These are phyloP conservation scores for Pseudopithomyces chartarum DNA, from an alignment of 2,329 filamentous ascomycete species.

Conservation along the genomic window DNA sequence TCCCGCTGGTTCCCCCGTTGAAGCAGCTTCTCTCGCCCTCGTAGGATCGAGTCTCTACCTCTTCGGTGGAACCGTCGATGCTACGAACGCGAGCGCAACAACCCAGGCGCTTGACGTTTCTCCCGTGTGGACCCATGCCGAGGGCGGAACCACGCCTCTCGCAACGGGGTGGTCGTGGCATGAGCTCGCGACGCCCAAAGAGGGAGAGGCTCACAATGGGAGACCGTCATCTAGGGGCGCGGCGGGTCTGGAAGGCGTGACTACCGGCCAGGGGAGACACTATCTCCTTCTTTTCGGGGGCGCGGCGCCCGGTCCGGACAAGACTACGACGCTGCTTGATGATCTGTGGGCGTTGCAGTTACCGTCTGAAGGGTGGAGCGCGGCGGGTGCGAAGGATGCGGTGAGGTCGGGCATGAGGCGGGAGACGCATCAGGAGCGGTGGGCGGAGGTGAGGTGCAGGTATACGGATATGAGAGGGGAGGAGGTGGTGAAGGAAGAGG, in stretches of 20 bases:
- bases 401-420: constrained; percentile 52
- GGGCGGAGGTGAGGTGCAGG: constrained; percentile 57
- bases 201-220: no score
- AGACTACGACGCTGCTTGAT: constrained; percentile 31
- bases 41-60: constrained; percentile 54
- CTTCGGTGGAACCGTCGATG: constrained; percentile 45
- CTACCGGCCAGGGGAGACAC: constrained; percentile 58
- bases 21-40: constrained; percentile 51
- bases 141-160: constrained; percentile 42
- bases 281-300: constrained; percentile 60
- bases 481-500: constrained; percentile 49
- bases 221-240: no score
- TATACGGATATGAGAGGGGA: constrained; percentile 50
- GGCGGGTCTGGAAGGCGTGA: constrained; percentile 53
- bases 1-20: constrained; percentile 44
- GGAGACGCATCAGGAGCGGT: constrained; percentile 55
- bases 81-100: constrained; percentile 18
- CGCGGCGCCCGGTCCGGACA: constrained; percentile 23
- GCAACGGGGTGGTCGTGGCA: constrained; percentile 41
- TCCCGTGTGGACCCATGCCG: constrained; percentile 40
- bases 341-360: constrained; percentile 62
- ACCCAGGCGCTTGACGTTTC: constrained; percentile 41
- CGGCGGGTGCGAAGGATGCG: constrained; percentile 57
- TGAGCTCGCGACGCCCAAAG: constrained; percentile 26
- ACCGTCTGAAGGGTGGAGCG: constrained; percentile 51